phyloP scores from a whole-genome alignment of 192 early-diverging fungal species.

The Phycomyces blakesleeanus region DNA sequence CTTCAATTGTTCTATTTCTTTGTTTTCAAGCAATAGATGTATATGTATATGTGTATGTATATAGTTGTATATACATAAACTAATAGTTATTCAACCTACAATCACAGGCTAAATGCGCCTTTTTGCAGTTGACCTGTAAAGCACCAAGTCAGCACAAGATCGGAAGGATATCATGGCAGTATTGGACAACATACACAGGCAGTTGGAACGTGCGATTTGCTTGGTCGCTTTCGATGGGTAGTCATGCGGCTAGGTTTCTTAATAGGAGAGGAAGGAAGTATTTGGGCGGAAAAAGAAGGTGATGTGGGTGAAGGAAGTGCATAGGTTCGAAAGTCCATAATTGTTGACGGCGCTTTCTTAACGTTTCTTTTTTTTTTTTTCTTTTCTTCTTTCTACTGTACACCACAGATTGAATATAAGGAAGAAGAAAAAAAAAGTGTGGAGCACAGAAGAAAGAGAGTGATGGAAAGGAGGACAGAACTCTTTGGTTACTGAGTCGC shows the following conservation, averaged over 20 bases:
- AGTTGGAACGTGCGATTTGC: conserved; percentile 77
- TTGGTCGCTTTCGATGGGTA: conserved; percentile 30
- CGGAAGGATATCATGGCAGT: neutral
- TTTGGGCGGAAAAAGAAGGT: conserved; percentile 1
- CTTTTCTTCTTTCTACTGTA: too few relatives aligned
- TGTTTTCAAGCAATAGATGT: too few relatives aligned
- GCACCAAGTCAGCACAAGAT: neutral
- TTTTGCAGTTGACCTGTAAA: conserved; percentile 69
- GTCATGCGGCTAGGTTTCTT: conserved; percentile 11
- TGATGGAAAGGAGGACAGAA: neutral
- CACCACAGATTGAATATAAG: neutral
- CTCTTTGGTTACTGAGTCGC: too few relatives aligned
- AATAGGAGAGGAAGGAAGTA: neutral
- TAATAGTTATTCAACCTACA: conserved; percentile 42
- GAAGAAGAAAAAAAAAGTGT: conserved; percentile 3
- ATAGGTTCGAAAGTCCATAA: neutral
- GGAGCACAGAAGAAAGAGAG: conserved; percentile 6
- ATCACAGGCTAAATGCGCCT: conserved; percentile 85
- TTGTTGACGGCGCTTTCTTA: too few relatives aligned
- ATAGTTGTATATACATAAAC: conserved; percentile 1
- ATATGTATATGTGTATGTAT: too few relatives aligned
- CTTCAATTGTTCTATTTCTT: too few relatives aligned
- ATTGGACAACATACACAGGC: conserved; percentile 54
- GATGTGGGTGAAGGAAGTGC: neutral
- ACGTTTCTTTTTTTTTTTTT: too few relatives aligned